Base-by-base conservation (phyloP, 1,139 yeast genomes). In the Schizosaccharomyces versatilis region DNA sequence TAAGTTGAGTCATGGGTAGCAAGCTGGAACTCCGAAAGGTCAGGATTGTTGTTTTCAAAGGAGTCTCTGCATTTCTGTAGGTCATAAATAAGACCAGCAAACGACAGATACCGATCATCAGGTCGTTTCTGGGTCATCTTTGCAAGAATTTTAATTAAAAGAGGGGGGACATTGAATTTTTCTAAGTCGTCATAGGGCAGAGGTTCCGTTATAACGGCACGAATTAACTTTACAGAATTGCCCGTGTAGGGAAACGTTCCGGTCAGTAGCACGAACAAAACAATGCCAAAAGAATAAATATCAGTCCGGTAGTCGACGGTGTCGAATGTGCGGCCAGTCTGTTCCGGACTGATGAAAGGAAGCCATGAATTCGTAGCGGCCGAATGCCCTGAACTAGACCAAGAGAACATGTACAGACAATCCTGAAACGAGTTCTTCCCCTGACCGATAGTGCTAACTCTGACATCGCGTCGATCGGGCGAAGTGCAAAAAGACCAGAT, bases 251-350 rank as follows among this genome's bases (percentile, higher is more conserved):
- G 60, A 8, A 56, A 59, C 12, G 56, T 51, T 9, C 55, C 51
- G 15, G 61, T 54, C 48, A 60, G 56, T 6, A 57, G 19, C 12
- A 56, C 42, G 56, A 48, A 60, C 41, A 59, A 59, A 7, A 59
- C 56, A 40, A 59, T 54, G 6, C 61, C 61, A 7, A 59, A 57
- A 3, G 60, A 56, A 55, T 60, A 60, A 32, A 60, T 56, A 44
- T 60, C 61, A 6, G 61, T 60, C 10, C 61, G 53, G 49, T 59
- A 54, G 42, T 57, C 60, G 38, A 58, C 57, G 8, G 53, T 39
- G 41, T 47, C 32, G 9, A 59, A 51, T n/a, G 61, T 58, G 6
- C 61, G 57, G 3, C 61, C 61, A 6, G 61, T 60, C 42, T 60
- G 61, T 51, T 60, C 61, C 7, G 61, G 61, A 6, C 61, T 58